Conservation (phyloP, 768 basidiomycete species). For the Russula abietina region DNA sequence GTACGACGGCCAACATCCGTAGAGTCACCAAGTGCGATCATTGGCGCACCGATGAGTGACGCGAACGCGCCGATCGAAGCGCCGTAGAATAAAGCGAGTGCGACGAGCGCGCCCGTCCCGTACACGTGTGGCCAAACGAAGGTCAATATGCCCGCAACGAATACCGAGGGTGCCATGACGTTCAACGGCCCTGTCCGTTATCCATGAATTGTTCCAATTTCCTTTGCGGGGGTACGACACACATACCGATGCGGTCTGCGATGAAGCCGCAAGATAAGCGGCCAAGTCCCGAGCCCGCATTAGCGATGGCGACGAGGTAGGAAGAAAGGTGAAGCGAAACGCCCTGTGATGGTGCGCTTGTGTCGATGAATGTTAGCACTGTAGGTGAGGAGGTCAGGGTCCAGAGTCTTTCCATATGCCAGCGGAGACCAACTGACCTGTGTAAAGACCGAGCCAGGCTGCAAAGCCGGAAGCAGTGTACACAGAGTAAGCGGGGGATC, state of each 20-base stretch:
- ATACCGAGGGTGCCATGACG: conserved; percentile 58
- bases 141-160: conserved; percentile 51
- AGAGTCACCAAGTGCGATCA: conserved; percentile 53
- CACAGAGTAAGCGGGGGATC: conserved; percentile 44
- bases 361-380: conserved; percentile 63
- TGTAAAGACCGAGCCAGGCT: conserved; percentile 55
- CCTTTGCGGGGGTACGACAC: neutral
- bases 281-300: conserved; percentile 58
- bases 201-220: neutral
- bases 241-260: conserved; percentile 50
- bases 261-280: conserved; percentile 49
- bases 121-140: conserved; percentile 65
- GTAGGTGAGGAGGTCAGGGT: conserved; percentile 3
- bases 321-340: conserved; percentile 47
- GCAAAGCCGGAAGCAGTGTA: conserved; percentile 54
- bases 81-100: conserved; percentile 57
- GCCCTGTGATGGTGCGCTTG: conserved; percentile 48
- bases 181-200: conserved; percentile 51
- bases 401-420: neutral
- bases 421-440: too few relatives aligned
- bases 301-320: conserved; percentile 64
- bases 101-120: conserved; percentile 42
- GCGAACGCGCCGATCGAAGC: conserved; percentile 59
- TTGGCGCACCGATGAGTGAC: conserved; percentile 49
- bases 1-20: conserved; percentile 58